Base-by-base conservation (phyloP, 208 protist species). In the Trypanosoma melophagium region DNA sequence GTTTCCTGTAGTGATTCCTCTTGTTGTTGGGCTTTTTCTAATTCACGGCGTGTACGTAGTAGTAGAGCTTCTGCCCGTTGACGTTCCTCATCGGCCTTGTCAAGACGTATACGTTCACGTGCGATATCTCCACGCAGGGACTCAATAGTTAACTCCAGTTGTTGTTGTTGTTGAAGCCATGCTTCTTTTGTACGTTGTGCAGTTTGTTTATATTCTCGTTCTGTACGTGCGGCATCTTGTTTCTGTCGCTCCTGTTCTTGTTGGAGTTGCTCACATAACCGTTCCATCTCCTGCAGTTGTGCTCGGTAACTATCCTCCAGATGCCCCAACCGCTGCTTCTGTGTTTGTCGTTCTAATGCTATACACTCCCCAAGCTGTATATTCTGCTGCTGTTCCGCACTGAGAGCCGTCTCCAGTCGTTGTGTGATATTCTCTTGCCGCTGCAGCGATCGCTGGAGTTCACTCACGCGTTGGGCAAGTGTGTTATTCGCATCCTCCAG, bases 31-130 rank as follows among this genome's bases (percentile, higher is more conserved):
- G 69, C 35, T 17, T 38, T 45, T 45, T 78, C 71, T 45, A 62
- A 41, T 31, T 83, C 80, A 10, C 77, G 77, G 21, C 57, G 49
- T n/a, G 55, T 55, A 38, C 76, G 77, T 31, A 69, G 63, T 0
- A 69, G 52, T 28, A 54, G 38, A 0, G 80, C 71, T 55, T 83
- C 81, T 38, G 74, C 65, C 16, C 65, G 69, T 14, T 66, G 44
- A 17, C 58, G 64, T 7, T 25, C 24, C 13, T 56, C 72, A 58
- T 79, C 50, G 8, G 69, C 66, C 28, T 62, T 58, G 35, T 66
- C 47, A 57, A 69, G 60, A 52, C 75, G 44, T 22, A 67, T 51
- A n/a, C 71, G 74, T 7, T 66, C 62, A 7, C 51, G 40, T 31
- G 44, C 65, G 28, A 64, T n/a, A 2, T 60, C 78, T 19, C 60